phyloP scores from a whole-genome alignment of 2,329 filamentous ascomycete genomes.

The Cladosporium sp. region DNA sequence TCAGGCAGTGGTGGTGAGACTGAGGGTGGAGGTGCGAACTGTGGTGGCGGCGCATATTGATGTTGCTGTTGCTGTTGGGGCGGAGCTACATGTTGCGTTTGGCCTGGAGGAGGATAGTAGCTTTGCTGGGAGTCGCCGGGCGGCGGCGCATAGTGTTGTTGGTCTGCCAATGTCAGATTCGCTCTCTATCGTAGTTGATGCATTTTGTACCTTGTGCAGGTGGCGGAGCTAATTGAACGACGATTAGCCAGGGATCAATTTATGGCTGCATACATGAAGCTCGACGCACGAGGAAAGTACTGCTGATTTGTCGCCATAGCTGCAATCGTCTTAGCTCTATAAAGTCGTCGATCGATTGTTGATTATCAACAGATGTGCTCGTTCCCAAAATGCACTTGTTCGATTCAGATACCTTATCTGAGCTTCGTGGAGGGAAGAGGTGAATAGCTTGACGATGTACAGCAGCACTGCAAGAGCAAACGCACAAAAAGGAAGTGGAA shows the following conservation, averaged over 20 bases:
- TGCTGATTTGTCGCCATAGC: constrained; percentile 17
- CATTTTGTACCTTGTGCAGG: neutral
- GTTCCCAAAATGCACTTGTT: too few relatives aligned
- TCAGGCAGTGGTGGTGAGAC: constrained; percentile 32
- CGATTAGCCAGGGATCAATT: neutral
- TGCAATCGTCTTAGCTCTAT: neutral
- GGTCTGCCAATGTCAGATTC: constrained; percentile 15
- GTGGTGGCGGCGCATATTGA: constrained; percentile 24
- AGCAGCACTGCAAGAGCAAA: neutral
- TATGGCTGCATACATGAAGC: neutral
- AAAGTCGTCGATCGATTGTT: neutral
- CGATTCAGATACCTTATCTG: too few relatives aligned
- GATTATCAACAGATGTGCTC: too few relatives aligned
- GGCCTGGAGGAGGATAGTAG: constrained; percentile 26
- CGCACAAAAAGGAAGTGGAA: neutral
- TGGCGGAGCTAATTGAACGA: constrained; percentile 19
- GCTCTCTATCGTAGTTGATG: neutral
- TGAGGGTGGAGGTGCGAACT: constrained; percentile 34
- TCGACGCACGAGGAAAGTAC: constrained; percentile 29
- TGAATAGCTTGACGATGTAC: neutral
- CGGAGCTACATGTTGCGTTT: constrained; percentile 14
- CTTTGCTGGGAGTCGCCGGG: constrained; percentile 17
- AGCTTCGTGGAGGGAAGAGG: too few relatives aligned
- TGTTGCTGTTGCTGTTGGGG: constrained; percentile 13
- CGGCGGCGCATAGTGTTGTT: constrained; percentile 21